phyloP scores from a whole-genome alignment of 2,329 filamentous ascomycete species.

The Sclerotinia minor region DNA sequence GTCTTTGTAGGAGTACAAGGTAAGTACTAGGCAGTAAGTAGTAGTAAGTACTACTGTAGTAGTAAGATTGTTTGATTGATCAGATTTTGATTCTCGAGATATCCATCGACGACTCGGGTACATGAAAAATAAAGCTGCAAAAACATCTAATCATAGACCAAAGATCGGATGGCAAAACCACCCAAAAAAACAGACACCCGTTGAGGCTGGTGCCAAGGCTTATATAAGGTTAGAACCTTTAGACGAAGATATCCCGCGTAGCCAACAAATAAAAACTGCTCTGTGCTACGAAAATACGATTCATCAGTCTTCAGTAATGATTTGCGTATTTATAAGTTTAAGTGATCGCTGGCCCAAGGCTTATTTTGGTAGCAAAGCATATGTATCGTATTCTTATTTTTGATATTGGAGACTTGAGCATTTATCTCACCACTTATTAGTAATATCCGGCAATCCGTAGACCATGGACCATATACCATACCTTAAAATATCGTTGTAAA shows the following conservation, averaged over 20 bases:
- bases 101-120: neutral
- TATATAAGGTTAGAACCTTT: neutral
- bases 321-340: neutral
- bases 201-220: conserved; percentile 1
- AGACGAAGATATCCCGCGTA: neutral
- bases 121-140: neutral
- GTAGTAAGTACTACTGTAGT: neutral
- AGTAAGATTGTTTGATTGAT: neutral
- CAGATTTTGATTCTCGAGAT: conserved; percentile 18
- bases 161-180: neutral
- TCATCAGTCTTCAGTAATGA: neutral
- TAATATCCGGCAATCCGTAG: neutral
- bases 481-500: neutral
- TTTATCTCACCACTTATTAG: neutral
- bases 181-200: conserved; percentile 3
- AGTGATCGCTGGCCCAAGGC: neutral
- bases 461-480: neutral
- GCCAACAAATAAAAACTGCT: neutral
- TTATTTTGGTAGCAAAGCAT: neutral
- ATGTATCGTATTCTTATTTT: neutral
- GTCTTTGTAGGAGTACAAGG: neutral
- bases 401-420: neutral
- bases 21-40: neutral
- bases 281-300: neutral
- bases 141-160: neutral